Evolutionary conservation across 305 asterid genomes (phyloP).

Genomic region (Fraxinus velutina): DNA sequence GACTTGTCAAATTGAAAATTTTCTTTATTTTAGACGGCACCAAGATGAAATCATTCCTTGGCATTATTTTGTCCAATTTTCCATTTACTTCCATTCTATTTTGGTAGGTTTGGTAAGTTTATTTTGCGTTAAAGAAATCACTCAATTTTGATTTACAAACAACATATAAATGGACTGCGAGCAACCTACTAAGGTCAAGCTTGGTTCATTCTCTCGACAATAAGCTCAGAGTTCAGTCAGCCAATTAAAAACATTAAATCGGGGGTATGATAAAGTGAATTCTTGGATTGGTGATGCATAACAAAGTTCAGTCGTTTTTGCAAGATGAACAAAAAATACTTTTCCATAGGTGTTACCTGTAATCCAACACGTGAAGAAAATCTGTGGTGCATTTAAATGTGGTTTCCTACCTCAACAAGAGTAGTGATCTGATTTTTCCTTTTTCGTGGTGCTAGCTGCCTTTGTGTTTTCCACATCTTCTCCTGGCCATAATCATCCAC

Average conservation of each 20-base stretch:
- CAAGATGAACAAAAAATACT: neutral
- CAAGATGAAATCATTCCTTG: neutral
- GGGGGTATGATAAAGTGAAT: neutral
- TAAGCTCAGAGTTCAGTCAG: neutral
- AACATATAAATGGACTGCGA: neutral
- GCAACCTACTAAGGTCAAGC: conserved; percentile 11
- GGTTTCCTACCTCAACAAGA: conserved; percentile 77
- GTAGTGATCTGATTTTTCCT: conserved; percentile 84
- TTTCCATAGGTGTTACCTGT: neutral
- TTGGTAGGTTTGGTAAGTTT: neutral
- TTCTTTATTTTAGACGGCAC: neutral
- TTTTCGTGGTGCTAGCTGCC: conserved; percentile 81
- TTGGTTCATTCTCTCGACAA: neutral
- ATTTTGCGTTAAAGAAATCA: neutral
- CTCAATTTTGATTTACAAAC: neutral
- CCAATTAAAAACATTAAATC: conserved; percentile 7
- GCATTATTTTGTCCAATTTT: neutral
- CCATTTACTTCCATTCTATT: neutral
- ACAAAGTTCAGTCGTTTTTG: neutral
- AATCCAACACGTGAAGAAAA: neutral
- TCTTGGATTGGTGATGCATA: neutral
- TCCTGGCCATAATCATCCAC: conserved; percentile 97
- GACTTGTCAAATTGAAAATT: neutral
- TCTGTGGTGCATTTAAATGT: neutral
- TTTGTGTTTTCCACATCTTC: conserved; percentile 94